Evolutionary conservation across 2,329 filamentous ascomycete species (phyloP).

Genomic region (Pseudogymnoascus sp.): DNA sequence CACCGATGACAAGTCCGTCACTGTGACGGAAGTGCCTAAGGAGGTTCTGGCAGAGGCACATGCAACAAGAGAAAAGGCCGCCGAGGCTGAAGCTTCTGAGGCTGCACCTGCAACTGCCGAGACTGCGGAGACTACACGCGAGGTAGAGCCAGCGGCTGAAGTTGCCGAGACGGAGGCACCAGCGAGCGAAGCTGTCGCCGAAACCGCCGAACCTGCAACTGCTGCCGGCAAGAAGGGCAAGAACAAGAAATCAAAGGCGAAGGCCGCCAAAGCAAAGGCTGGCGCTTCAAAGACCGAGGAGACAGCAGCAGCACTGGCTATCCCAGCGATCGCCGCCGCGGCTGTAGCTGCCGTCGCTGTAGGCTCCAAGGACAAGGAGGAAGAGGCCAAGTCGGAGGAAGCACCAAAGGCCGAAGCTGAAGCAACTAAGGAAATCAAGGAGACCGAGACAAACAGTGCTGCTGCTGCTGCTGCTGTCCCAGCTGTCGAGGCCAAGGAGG

Average conservation of each 20-base stretch:
- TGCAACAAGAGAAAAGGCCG: neutral
- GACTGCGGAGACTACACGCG: neutral
- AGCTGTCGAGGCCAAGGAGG: neutral
- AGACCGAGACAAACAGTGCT: neutral
- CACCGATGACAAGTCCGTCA: neutral
- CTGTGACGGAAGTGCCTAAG: conserved; percentile 2
- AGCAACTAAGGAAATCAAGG: neutral
- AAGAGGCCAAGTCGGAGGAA: neutral
- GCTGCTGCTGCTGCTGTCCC: neutral
- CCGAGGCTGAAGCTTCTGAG: neutral
- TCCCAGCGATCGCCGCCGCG: neutral
- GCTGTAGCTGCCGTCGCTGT: neutral
- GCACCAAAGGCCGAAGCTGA: neutral
- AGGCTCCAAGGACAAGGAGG: neutral
- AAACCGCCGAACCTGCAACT: neutral
- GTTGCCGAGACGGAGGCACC: neutral
- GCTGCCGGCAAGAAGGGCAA: conserved; percentile 5
- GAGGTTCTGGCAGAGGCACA: neutral
- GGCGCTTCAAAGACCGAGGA: neutral
- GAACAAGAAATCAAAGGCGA: neutral
- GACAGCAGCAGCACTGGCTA: neutral
- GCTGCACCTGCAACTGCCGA: neutral
- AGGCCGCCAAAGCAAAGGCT: neutral
- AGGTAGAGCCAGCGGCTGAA: neutral
- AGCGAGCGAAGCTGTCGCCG: neutral